Percentiles rank a stretch among this genome's conserved stretches.
Evolutionary conservation across 345 rosid species (phyloP).

Genomic region (Euphorbia peplus): DNA sequence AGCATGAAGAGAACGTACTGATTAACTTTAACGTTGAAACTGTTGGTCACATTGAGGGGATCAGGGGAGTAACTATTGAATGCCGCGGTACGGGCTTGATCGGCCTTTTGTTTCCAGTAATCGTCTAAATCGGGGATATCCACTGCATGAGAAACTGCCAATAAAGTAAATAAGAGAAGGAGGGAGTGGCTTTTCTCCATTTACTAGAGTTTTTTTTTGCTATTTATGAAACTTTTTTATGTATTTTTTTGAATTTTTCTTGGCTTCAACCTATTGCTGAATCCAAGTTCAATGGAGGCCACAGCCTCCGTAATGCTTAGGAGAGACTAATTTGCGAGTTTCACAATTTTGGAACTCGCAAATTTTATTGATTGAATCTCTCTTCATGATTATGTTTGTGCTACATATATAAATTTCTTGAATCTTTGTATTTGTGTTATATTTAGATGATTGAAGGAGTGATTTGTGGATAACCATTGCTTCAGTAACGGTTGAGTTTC

Average conservation of each 20-base stretch:
- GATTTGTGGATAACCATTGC: constrained; percentile 11
- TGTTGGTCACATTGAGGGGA: constrained; percentile 47
- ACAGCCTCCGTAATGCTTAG: neutral
- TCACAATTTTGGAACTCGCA: neutral
- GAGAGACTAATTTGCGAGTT: constrained; percentile 2
- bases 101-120: constrained; percentile 50
- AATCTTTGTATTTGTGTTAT: too few relatives aligned
- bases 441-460: neutral
- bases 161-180: constrained; percentile 22
- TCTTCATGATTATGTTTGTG: neutral
- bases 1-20: constrained; percentile 25
- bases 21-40: constrained; percentile 39
- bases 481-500: neutral
- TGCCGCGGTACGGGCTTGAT: constrained; percentile 33
- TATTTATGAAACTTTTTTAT: neutral
- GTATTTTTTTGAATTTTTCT: neutral
- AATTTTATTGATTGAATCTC: neutral
- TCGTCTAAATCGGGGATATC: constrained; percentile 44
- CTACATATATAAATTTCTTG: neutral
- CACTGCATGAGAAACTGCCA: constrained; percentile 10
- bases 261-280: neutral
- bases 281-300: neutral
- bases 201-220: constrained; percentile 1
- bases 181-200: constrained; percentile 2
- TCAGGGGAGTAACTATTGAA: constrained; percentile 42